These are phyloP conservation scores for Cyclotella choctawhatcheeana DNA, from an alignment of 108 stramenopile genomes.

Conservation along the genomic window DNA sequence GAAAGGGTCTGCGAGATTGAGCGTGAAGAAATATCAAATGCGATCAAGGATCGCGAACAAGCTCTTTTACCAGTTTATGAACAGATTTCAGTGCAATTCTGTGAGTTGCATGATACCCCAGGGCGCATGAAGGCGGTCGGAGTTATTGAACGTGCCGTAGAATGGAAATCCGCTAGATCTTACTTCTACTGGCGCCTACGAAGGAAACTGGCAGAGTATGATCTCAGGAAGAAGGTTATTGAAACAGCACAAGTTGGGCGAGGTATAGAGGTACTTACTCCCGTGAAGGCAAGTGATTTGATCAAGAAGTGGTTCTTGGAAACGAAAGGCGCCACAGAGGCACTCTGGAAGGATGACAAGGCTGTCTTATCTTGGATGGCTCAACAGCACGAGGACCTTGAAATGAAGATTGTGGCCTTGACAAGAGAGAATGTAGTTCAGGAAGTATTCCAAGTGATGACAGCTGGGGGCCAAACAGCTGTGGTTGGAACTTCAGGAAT, in stretches of 20 bases:
- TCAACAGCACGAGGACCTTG: slow-evolving; percentile 67
- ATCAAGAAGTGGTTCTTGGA: slow-evolving; percentile 86
- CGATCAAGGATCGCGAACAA: slow-evolving; percentile 72
- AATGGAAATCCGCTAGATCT: slow-evolving; percentile 88
- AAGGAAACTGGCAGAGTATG: slow-evolving; percentile 97
- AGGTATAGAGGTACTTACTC: slow-evolving; percentile 67
- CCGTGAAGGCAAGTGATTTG: slow-evolving; percentile 72
- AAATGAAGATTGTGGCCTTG: slow-evolving; percentile 73
- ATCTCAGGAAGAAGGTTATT: slow-evolving; percentile 86
- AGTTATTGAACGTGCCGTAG: slow-evolving; percentile 91
- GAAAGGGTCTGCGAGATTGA: slow-evolving; percentile 48
- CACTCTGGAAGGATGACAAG: slow-evolving; percentile 83
- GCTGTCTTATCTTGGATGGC: slow-evolving; percentile 85
- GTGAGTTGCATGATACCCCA: slow-evolving; percentile 99
- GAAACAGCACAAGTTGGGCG: slow-evolving; percentile 83
- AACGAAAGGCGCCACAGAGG: slow-evolving; percentile 61
- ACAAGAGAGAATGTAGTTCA: slow-evolving; percentile 77
- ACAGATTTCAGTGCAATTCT: slow-evolving; percentile 98
- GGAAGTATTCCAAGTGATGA: slow-evolving; percentile 85
- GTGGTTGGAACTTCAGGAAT: slow-evolving; percentile 82
- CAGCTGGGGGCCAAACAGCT: slow-evolving; percentile 85
- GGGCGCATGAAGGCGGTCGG: slow-evolving; percentile 99
- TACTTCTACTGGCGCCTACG: slow-evolving; percentile 98
- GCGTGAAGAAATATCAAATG: slow-evolving; percentile 40
- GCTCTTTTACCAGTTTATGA: slow-evolving; percentile 91